Evolutionary conservation across 345 rosid species (phyloP), one percentile per base, ranked within the genome.

Genomic region (Citrus mangshanensis): DNA sequence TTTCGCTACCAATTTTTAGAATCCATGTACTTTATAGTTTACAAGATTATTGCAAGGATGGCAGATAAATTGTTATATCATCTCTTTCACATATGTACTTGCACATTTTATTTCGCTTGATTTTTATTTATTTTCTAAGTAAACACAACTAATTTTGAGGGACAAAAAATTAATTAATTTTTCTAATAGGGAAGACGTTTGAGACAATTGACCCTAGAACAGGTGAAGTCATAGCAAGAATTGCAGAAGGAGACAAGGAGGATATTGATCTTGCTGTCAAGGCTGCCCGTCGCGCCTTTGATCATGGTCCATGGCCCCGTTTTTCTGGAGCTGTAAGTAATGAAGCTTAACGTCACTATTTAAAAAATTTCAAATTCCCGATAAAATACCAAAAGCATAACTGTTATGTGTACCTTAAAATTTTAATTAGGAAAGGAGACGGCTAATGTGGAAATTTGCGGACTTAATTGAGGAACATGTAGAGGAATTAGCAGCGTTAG

Each of bases 401-500:
- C 1, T 9, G 49, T 40, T 9, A 40, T 40, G 49, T 9, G 49
- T 9, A 9, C 14, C 59, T 40, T 30, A 38, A 24, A 63, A 12
- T 34, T 60, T 5, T 13, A 19, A 75, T 35, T 79, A 93, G 98
- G 93, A 81, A 28, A 89, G 99, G 46, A 91, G 85, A 74, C 88
- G 72, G 82, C 84, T 92, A 38, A 84, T 95, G 83, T 67, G 77
- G 80, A 93, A 89, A 75, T 87, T 88, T 5, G 87, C 97, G 7
- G 95, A 92, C 77, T 72, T 95, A 30, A 87, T 95, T 21, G 93
- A 92, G 5, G 72, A 90, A 77, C 80, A 91, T 70, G 3, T 76
- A 0, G 98, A 92, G 14, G 93, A 95, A 81, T 25, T 95, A 46
- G 98, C 98, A 1, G 89, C 89, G 49, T 28, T 95, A 49, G 97